Evolutionary conservation across 1,139 yeast species (phyloP).

Genomic region (Kodamaea arcana): DNA sequence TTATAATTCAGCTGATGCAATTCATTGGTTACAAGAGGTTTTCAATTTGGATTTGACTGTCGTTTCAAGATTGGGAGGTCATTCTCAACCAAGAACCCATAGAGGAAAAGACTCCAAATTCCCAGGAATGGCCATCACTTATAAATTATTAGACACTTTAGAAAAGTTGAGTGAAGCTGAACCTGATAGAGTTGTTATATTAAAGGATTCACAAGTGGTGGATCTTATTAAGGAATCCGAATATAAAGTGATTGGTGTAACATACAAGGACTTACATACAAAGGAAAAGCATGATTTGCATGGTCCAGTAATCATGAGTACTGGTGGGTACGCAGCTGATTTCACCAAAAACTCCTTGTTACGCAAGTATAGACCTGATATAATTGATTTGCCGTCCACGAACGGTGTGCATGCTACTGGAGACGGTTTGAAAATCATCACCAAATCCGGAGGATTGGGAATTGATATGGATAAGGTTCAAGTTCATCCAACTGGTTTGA

Average conservation of each 20-base stretch:
- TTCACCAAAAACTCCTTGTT: constrained; percentile 50
- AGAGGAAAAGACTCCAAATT: constrained; percentile 61
- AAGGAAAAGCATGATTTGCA: constrained; percentile 27
- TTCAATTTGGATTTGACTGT: constrained; percentile 60
- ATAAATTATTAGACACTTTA: constrained; percentile 52
- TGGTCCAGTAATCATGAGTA: constrained; percentile 68
- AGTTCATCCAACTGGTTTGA: constrained; percentile 79
- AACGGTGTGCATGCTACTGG: constrained; percentile 76
- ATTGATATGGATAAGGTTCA: constrained; percentile 76
- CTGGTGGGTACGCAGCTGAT: constrained; percentile 75
- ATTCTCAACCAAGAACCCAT: constrained; percentile 70
- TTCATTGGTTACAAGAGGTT: constrained; percentile 67
- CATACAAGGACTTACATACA: constrained; percentile 39
- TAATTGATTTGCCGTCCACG: constrained; percentile 62
- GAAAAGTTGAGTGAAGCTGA: constrained; percentile 46
- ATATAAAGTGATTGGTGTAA: constrained; percentile 42
- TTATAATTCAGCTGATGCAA: constrained; percentile 54
- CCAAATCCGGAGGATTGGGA: constrained; percentile 55
- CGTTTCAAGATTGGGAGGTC: constrained; percentile 72
- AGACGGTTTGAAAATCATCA: constrained; percentile 64
- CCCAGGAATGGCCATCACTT: constrained; percentile 78
- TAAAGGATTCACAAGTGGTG: constrained; percentile 53
- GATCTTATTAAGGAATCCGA: constrained; percentile 40
- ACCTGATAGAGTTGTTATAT: constrained; percentile 50
- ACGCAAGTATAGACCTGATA: constrained; percentile 57